Conservation (phyloP, 768 basidiomycete species). For the Trichaptum fuscoviolaceum region DNA sequence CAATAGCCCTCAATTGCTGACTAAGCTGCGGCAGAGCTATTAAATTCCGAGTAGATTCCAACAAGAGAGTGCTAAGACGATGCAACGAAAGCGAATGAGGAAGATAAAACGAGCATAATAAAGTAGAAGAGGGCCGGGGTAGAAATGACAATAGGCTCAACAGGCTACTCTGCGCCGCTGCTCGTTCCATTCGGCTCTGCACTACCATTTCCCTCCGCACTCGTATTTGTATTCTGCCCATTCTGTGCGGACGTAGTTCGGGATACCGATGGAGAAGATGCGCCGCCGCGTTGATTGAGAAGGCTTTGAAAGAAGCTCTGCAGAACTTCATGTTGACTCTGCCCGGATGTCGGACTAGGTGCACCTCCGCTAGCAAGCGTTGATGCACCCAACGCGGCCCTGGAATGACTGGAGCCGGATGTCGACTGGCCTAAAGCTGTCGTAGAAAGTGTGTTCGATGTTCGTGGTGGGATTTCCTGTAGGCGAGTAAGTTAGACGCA, state of each 20-base stretch:
- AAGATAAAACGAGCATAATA: background rate
- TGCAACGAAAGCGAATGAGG: background rate
- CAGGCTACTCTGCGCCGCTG: constrained; percentile 30
- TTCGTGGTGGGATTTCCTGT: constrained; percentile 7
- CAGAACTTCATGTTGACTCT: constrained; percentile 75
- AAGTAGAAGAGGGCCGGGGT: background rate
- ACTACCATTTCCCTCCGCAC: constrained; percentile 2
- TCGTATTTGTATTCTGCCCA: background rate
- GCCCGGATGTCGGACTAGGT: constrained; percentile 47
- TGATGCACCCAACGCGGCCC: constrained; percentile 9
- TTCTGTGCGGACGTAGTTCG: constrained; percentile 7
- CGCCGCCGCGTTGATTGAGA: constrained; percentile 53
- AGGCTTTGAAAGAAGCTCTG: constrained; percentile 87
- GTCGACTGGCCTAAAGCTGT: constrained; percentile 1
- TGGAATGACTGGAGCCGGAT: constrained; percentile 4
- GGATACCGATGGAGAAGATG: constrained; percentile 23
- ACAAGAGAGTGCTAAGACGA: constrained; percentile 4
- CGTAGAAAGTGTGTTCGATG: constrained; percentile 4
- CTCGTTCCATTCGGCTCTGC: constrained; percentile 31
- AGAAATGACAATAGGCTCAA: background rate
- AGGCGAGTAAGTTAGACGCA: background rate
- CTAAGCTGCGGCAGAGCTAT: background rate
- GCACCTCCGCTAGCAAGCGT: constrained; percentile 5
- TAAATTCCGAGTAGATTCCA: constrained; percentile 5
- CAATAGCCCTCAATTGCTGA: background rate